Evolutionary conservation across 768 basidiomycete genomes (phyloP).

Genomic region (Trametes coccinea): DNA sequence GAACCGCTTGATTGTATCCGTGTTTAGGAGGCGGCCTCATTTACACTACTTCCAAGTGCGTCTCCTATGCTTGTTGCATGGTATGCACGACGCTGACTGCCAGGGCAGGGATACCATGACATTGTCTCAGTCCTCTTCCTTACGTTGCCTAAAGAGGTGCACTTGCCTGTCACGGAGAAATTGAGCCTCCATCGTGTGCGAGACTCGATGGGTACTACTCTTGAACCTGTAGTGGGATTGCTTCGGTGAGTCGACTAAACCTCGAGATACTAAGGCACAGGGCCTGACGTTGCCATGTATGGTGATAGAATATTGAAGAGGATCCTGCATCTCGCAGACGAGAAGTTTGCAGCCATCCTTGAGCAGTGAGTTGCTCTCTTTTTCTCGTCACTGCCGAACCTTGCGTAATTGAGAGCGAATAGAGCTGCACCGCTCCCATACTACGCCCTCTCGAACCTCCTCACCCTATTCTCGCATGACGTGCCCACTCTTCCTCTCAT

Average conservation of each 20-base stretch:
- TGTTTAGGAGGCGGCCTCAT: slow-evolving; percentile 72
- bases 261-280: no score
- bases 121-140: slow-evolving; percentile 83
- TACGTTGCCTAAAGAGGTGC: slow-evolving; percentile 63
- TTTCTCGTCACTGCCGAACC: background rate
- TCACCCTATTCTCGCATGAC: slow-evolving; percentile 92
- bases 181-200: slow-evolving; percentile 76
- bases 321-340: slow-evolving; percentile 70
- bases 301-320: slow-evolving; percentile 66
- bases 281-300: background rate
- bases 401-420: background rate
- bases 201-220: slow-evolving; percentile 84
- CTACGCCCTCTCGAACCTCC: slow-evolving; percentile 84
- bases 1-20: slow-evolving; percentile 67
- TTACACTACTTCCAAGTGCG: slow-evolving; percentile 83
- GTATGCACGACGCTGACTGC: background rate
- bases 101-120: slow-evolving; percentile 82
- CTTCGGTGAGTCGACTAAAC: slow-evolving; percentile 49
- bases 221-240: slow-evolving; percentile 84
- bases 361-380: slow-evolving; percentile 49
- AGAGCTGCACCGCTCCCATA: slow-evolving; percentile 83
- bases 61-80: background rate
- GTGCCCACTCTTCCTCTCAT: slow-evolving; percentile 86
- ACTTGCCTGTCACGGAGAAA: slow-evolving; percentile 62
- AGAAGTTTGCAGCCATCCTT: slow-evolving; percentile 64